Evolutionary conservation across 164 flowering plant species (phyloP).

Genomic region (Magnolia kwangsiensis): DNA sequence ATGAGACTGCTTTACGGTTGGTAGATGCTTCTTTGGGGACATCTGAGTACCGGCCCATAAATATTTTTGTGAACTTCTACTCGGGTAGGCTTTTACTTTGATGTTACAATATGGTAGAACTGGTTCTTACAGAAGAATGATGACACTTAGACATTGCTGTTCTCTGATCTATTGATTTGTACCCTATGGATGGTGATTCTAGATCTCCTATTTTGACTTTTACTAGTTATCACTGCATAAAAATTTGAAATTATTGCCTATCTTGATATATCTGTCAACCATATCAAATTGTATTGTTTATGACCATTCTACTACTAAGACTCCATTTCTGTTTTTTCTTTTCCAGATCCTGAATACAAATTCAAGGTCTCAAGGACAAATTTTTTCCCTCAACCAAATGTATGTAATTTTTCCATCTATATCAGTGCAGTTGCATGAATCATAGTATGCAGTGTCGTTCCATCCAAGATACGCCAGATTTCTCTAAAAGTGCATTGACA

Average conservation of each 20-base stretch:
- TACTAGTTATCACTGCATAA: neutral
- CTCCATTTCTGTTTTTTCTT: conserved; percentile 6
- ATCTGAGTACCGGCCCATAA: conserved; percentile 88
- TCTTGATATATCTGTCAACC: neutral
- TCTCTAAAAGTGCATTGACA: neutral
- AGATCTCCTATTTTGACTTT: neutral
- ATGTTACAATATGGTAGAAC: neutral
- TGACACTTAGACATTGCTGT: neutral
- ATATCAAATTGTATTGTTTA: neutral
- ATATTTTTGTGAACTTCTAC: conserved; percentile 82
- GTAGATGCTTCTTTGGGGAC: conserved; percentile 66
- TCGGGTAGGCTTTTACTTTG: conserved; percentile 48
- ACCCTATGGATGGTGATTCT: neutral
- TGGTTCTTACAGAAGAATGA: neutral
- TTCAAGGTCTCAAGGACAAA: conserved; percentile 71
- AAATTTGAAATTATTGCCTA: neutral
- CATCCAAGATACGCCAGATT: neutral
- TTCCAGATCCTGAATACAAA: conserved; percentile 81
- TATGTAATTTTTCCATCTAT: conserved; percentile 31
- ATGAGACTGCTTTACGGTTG: conserved; percentile 84
- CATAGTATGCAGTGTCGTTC: conserved; percentile 67
- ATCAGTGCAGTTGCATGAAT: conserved; percentile 59
- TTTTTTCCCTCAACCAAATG: conserved; percentile 96
- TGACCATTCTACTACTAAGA: neutral
- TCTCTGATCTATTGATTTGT: neutral